These are phyloP conservation scores for Epichloe gansuensis DNA, from an alignment of 2,329 filamentous ascomycete species.

Conservation along the genomic window DNA sequence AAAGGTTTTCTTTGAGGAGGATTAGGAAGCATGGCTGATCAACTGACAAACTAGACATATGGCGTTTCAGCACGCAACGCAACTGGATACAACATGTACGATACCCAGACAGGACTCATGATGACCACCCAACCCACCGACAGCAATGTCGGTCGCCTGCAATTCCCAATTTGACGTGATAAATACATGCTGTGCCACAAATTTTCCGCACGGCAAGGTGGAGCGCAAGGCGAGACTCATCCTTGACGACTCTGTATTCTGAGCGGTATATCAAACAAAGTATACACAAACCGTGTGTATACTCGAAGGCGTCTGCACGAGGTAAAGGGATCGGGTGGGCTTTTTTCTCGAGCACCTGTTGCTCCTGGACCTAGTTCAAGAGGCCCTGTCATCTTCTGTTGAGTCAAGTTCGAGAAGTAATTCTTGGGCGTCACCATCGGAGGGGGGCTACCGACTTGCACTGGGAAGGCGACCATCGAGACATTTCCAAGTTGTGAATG, in stretches of 20 bases:
- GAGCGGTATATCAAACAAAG: conserved; percentile 48
- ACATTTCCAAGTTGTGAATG: conserved; percentile 18
- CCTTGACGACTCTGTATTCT: conserved; percentile 66
- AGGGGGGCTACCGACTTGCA: conserved; percentile 18
- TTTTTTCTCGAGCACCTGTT: conserved; percentile 30
- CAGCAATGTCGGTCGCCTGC: not conserved
- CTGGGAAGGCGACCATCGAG: conserved; percentile 28
- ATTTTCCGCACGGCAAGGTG: conserved; percentile 55
- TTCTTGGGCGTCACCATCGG: conserved; percentile 4
- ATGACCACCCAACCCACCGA: not conserved
- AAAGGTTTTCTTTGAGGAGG: conserved; percentile 39
- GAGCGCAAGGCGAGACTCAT: conserved; percentile 64
- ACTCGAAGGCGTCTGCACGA: conserved; percentile 10
- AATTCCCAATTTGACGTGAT: not conserved
- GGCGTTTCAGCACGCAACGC: not conserved
- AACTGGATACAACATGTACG: conserved; percentile 8
- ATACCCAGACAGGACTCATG: not conserved
- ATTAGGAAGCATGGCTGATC: conserved; percentile 10
- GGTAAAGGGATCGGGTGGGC: conserved; percentile 22
- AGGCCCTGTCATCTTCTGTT: conserved; percentile 3
- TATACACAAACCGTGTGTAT: not conserved
- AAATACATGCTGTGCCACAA: not conserved
- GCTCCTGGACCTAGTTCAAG: conserved; percentile 19
- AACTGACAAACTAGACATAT: conserved; percentile 14
- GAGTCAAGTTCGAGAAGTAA: not conserved